Evolutionary conservation across 2,329 filamentous ascomycete genomes (phyloP), one percentile per base, ranked within the genome.

Genomic region (Kalaharituber pfeilii): DNA sequence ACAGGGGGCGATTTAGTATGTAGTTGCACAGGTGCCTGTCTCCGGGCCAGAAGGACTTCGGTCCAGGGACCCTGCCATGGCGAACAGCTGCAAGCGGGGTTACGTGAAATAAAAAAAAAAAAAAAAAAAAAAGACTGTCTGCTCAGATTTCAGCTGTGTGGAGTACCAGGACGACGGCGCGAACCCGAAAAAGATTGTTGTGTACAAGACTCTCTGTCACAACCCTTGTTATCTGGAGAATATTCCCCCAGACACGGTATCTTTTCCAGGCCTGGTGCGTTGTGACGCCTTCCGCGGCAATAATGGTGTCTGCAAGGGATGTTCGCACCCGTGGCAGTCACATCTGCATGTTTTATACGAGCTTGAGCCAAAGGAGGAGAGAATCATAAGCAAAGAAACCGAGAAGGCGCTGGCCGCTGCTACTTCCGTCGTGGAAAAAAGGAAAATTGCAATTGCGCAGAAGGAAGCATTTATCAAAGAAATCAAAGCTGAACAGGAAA

Each of bases 341-440:
- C 69, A 71, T 57, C 51, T 68, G 52, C 68, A 71, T 54, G 62
- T 70, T 1, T 55, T 64, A 1, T 67, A 65, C 55, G 65, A 67
- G 30, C 54, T 66, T 13, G 53, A 5, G 62, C 57, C 5, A 59
- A 55, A 1, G 61, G 52, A 22, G 63, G 62, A 2, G 63, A 44
- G 1, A 65, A 69, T 51, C 39, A 50, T 0, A 59, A 59, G 2
- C 36, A 27, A 7, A 9, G 18, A 5, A 27, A 18, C 33, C 27
- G 15, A 51, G 52, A 33, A 15, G 1, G 13, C 20, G 50, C 53
- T 69, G 20, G 28, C 56, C 1, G 29, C 56, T 5, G 63, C 67
- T 52, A 62, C 60, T 6, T 57, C 55, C 26, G 62, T 63, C 24
- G 53, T 67, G 5, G 53, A 51, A 9, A 42, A 65, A 15, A 62